phyloP scores from a whole-genome alignment of 2,329 filamentous ascomycete species.

The Epichloe elymi region DNA sequence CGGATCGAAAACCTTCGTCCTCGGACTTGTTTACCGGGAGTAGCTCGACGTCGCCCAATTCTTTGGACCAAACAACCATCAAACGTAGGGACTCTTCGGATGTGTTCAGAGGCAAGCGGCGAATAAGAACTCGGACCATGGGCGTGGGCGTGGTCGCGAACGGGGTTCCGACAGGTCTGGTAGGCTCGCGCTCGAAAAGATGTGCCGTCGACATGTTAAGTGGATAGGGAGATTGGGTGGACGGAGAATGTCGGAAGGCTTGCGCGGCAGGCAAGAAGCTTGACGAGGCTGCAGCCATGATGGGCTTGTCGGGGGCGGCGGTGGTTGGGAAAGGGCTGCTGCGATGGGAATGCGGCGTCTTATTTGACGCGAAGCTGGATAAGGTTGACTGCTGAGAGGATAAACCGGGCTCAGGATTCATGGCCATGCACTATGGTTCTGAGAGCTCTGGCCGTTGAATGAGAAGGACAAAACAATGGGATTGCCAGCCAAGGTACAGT shows the following conservation, averaged over 20 bases:
- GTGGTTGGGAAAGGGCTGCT: conserved; percentile 19
- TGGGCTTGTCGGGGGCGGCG: conserved; percentile 14
- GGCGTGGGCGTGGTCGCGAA: conserved; percentile 22
- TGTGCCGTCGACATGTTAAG: conserved; percentile 19
- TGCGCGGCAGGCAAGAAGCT: conserved; percentile 28
- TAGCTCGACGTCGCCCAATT: conserved; percentile 37
- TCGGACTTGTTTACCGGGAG: conserved; percentile 34
- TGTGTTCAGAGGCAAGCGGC: conserved; percentile 39
- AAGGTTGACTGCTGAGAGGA: conserved; percentile 11
- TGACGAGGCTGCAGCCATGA: conserved; percentile 29
- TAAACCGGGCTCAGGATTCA: conserved; percentile 15
- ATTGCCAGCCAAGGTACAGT: too few species aligned
- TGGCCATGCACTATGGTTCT: conserved; percentile 12
- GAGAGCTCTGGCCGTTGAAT: background rate
- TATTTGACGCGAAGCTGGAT: conserved; percentile 14
- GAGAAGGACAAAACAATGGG: background rate
- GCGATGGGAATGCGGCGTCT: conserved; percentile 16
- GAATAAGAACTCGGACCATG: conserved; percentile 35
- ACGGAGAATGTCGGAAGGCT: conserved; percentile 21
- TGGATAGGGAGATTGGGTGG: conserved; percentile 21
- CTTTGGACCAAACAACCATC: conserved; percentile 47
- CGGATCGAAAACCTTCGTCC: conserved; percentile 37
- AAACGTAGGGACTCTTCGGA: conserved; percentile 39
- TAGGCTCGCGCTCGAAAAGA: conserved; percentile 27
- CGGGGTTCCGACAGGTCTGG: conserved; percentile 26